phyloP scores from a whole-genome alignment of 1,284 basidiomycete species.

The Amylostereum chailletii region DNA sequence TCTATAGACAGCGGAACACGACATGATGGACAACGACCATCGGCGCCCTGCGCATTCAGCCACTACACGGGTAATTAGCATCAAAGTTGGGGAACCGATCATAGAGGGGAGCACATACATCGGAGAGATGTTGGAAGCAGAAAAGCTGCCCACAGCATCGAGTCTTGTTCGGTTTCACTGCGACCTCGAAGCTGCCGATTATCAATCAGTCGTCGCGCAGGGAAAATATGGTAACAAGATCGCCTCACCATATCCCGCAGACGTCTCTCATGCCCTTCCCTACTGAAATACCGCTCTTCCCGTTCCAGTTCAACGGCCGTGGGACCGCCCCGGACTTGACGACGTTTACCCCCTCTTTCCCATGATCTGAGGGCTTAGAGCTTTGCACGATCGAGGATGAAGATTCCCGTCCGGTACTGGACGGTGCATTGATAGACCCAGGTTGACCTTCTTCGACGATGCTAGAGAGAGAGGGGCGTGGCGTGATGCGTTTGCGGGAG shows the following conservation, averaged over 20 bases:
- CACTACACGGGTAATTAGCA: slow-evolving; percentile 8
- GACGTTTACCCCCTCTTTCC: background rate
- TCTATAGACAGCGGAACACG: slow-evolving; percentile 12
- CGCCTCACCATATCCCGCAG: slow-evolving; percentile 14
- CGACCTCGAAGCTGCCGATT: slow-evolving; percentile 11
- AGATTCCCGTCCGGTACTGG: background rate
- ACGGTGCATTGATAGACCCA: background rate
- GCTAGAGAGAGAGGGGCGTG: slow-evolving; percentile 11
- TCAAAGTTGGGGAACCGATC: background rate
- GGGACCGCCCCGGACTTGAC: background rate
- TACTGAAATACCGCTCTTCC: slow-evolving; percentile 9
- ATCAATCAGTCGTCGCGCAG: background rate
- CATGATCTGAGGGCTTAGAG: background rate
- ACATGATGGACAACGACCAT: slow-evolving; percentile 14
- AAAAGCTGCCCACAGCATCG: slow-evolving; percentile 14
- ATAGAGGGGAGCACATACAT: slow-evolving; percentile 6
- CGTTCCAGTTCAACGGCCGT: slow-evolving; percentile 8
- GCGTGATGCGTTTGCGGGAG: slow-evolving; percentile 6
- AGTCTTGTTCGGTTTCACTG: slow-evolving; percentile 13
- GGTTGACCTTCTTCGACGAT: slow-evolving; percentile 8
- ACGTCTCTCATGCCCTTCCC: slow-evolving; percentile 10
- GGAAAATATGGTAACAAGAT: slow-evolving; percentile 1
- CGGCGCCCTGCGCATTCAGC: slow-evolving; percentile 8
- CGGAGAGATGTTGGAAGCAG: slow-evolving; percentile 14
- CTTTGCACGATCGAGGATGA: background rate